Percentiles rank a stretch among this genome's conserved stretches.
Evolutionary conservation across 176 grass and related monocot species (phyloP).

Genomic region (Raddia distichophylla): DNA sequence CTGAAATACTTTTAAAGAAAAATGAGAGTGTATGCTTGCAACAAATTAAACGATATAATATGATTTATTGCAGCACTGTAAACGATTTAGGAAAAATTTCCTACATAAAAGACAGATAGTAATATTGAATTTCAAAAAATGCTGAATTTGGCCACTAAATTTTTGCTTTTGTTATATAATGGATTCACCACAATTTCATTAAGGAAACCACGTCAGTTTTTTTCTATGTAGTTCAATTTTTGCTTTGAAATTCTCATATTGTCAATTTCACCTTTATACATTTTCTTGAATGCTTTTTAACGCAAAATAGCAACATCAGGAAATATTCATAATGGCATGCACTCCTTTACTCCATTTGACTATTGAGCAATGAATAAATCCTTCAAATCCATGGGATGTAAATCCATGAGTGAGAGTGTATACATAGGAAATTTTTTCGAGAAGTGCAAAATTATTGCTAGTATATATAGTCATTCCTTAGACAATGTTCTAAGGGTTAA

Average conservation of each 20-base stretch:
- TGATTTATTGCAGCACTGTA: not conserved
- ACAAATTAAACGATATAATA: not conserved
- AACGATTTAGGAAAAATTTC: not conserved
- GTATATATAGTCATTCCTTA: not conserved
- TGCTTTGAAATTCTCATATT: not conserved
- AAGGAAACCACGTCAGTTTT: not conserved
- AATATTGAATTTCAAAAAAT: not conserved
- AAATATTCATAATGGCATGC: not conserved
- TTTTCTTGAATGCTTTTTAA: not conserved
- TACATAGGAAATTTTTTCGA: no score
- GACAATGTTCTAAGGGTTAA: not conserved
- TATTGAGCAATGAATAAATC: not conserved
- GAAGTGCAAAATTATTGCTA: constrained; percentile 7
- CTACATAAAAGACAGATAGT: not conserved
- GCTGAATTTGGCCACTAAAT: not conserved
- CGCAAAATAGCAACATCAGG: not conserved
- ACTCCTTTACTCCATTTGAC: not conserved
- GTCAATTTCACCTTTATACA: not conserved
- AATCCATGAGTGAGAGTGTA: no score
- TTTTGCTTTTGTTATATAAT: not conserved
- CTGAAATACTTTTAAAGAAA: not conserved
- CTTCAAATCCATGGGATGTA: not conserved
- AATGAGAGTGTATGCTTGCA: not conserved
- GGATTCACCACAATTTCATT: not conserved
- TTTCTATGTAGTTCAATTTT: not conserved